Base-by-base conservation (phyloP, 2,329 filamentous ascomycete genomes). In the Neocatenulostroma microsporum region DNA sequence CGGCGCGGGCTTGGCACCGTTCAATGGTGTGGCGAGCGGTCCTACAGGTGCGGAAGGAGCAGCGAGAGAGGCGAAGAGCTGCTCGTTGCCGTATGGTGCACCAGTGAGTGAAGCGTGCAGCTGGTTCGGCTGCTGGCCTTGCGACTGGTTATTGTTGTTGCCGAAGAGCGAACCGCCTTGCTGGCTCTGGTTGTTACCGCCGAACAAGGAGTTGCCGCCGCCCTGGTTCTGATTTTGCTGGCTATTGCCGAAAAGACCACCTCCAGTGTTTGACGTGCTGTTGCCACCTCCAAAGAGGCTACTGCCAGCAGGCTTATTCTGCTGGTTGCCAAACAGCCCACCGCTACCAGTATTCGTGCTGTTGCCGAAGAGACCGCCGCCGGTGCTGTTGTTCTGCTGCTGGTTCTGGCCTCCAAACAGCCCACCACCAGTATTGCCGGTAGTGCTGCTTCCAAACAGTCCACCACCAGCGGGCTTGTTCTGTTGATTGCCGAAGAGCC, bases 21-120 rank as follows among this genome's bases (percentile, higher is more conserved):
- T 82, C 10, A 96, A 71, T 0, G 93, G 91, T 1, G 89, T 96
- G 7, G 89, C 91, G 46, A 98, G 72, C 3, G 93, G 91, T 2
- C 91, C 91, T 3, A 87, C 84, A 52, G 87, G 74, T 35, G 87
- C 60, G 61, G 72, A 65, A 63, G 84, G 63, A 55, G 78, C 56
- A 48, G 70, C 70, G 12, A 95, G 67, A 36, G 80, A 82, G 21
- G 80, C 76, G 61, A 96, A 96, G 14, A 98, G 73, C 1, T 86
- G 85, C 30, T 84, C 77, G 36, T 84, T 87, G 26, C 91, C 91
- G 55, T 94, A 98, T 0, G 93, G 89, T 42, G 85, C 91, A 4
- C 87, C 80, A 21, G 82, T 86, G 40, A 94, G 67, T 13, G 62
- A 62, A 34, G 67, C 63, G 29, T 67, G 60, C 31, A 69, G 61